Evolutionary conservation across 805 yeast species (phyloP), one percentile per base, ranked within the genome.

Genomic region (Saccharomycopsis babjevae): DNA sequence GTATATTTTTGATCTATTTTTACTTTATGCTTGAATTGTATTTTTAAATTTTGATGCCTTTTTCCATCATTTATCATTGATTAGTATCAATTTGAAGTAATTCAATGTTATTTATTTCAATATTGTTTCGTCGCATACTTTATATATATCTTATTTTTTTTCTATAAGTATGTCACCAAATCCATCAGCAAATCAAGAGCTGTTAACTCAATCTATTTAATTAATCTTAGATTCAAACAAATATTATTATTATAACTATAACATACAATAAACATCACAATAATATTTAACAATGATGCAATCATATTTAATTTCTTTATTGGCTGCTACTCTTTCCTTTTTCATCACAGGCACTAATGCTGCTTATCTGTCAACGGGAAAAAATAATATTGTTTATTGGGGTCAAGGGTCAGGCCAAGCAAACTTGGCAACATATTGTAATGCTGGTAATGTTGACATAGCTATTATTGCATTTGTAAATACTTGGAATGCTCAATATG

Each of bases 311-410:
- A 2, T 28, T 46, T 22, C 7, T 13, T 25, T 46, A 8, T 28
- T 54, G 5, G 40, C 57, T 18, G n/a, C 50, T 6, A 52, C 61
- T 15, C 2, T 34, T 54, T 39, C 25, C 32, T 22, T 46, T 18
- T 38, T 54, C 11, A 16, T 54, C 6, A 16, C 15, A 22, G 32
- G 32, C 20, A 15, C 40, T 22, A 32, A 56, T 8, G 64, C 64
- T 28, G 60, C 61, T 25, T 61, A 61, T 54, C 38, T 46, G 20
- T 22, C 59, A 28, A 34, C 50, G 8, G 72, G 74, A 18, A 66
- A 74, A 39, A 83, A 83, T 60, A 77, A 83, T 39, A 89, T 83
- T n/a, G 73, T 83, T 10, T 85, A 85, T 71, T 85, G 89, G 89
- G 89, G 90, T 60, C 89, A 85, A 69, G 77, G 77, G 65, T 77